These are phyloP conservation scores for Fraxinus excelsior DNA, from an alignment of 257 asterid genomes.

Conservation along the genomic window DNA sequence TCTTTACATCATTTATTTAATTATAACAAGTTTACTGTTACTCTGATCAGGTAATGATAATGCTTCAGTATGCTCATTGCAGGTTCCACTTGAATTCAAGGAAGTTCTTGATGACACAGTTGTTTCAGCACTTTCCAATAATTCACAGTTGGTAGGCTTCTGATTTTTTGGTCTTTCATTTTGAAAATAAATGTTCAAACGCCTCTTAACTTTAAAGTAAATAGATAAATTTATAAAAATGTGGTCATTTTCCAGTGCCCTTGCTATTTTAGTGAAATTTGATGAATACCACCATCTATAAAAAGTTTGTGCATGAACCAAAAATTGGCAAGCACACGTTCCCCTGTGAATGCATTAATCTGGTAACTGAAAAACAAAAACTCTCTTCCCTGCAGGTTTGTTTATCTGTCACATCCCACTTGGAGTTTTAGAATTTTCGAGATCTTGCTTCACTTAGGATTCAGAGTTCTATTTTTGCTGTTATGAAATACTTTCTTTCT, in stretches of 20 bases:
- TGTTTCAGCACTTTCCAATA: slow-evolving; percentile 77
- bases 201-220: slow-evolving; percentile 7
- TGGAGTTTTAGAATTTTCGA: slow-evolving; percentile 12
- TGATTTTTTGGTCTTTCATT: slow-evolving; percentile 15
- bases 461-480: slow-evolving; percentile 16
- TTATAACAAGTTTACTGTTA: slow-evolving; percentile 17
- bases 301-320: neutral
- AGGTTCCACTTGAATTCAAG: slow-evolving; percentile 96
- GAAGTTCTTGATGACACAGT: slow-evolving; percentile 90
- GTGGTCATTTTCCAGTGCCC: slow-evolving; percentile 21
- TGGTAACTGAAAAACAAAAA: slow-evolving; percentile 4
- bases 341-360: slow-evolving; percentile 24
- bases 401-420: slow-evolving; percentile 19
- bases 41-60: slow-evolving; percentile 11
- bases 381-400: slow-evolving; percentile 1
- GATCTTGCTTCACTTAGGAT: slow-evolving; percentile 19
- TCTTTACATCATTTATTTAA: slow-evolving; percentile 4
- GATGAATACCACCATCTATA: neutral
- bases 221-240: slow-evolving; percentile 2
- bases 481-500: slow-evolving; percentile 15
- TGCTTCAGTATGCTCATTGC: slow-evolving; percentile 30
- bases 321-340: neutral
- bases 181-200: slow-evolving; percentile 13
- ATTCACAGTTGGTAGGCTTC: slow-evolving; percentile 72
- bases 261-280: slow-evolving; percentile 13